Base-by-base conservation (phyloP, 2,329 filamentous ascomycete genomes). In the Karstenula rhodostoma region DNA sequence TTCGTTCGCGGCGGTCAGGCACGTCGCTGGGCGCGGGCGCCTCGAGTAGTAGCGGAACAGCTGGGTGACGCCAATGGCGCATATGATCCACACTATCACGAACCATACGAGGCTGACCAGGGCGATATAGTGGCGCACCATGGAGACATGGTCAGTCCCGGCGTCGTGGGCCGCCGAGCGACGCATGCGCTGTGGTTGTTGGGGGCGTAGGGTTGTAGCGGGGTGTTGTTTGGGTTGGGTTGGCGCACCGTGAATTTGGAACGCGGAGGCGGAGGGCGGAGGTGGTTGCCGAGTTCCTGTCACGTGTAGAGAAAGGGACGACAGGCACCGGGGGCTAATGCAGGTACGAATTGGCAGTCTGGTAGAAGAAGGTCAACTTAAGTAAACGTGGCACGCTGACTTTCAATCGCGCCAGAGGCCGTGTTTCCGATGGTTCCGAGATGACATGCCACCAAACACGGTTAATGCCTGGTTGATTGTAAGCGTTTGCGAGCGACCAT, bases 41-140 rank as follows among this genome's bases (percentile, higher is more conserved):
- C 69, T 75, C 25, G 82, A 83, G 69, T 85, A 88, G 68, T 86
- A 80, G 57, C 82, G 81, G 73, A 84, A 84, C 87, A 90, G 79
- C 73, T 88, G 86, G 55, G 80, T 75, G 72, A 86, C 85, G 53
- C 88, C 88, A 68, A 89, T 81, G 44, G 78, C 76, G 70, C 85
- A 87, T 42, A 90, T 86, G 25, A 80, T 65, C 65, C 82, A 79
- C 59, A 89, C 85, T 57, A 81, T 77, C 50, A 81, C 64, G 68
- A 85, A 88, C 86, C 86, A 89, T 64, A 83, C 78, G 66, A 88
- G 74, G 65, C 83, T 84, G 65, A 79, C 80, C 60, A 77, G 70
- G 35, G 79, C 82, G 65, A 82, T 70, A 51, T 80, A 64, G 47
- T 75, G 74, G 58, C 67, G 69, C 63, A 74, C 62, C 67, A 68